These are phyloP conservation scores for Rhodotorula paludigena DNA, from an alignment of 768 basidiomycete species.

Conservation along the genomic window DNA sequence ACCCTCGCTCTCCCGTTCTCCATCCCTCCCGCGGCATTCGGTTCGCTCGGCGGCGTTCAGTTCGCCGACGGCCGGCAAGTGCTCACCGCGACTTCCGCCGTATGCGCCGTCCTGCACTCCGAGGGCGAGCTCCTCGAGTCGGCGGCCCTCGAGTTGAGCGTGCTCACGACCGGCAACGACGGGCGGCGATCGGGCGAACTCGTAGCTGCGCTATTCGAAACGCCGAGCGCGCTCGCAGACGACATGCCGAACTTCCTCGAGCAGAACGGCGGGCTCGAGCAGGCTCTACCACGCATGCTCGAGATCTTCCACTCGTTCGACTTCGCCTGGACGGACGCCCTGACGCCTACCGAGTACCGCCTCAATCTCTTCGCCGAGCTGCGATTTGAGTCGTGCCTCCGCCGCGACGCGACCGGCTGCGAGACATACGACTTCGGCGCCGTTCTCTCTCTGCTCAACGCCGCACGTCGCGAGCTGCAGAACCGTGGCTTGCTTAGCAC, in stretches of 20 bases:
- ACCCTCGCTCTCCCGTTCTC: constrained; percentile 66
- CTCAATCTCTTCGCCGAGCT: constrained; percentile 58
- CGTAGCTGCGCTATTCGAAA: constrained; percentile 72
- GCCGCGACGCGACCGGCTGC: constrained; percentile 66
- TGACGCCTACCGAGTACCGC: constrained; percentile 59
- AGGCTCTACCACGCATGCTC: constrained; percentile 76
- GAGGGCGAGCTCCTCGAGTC: constrained; percentile 81
- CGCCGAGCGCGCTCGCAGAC: constrained; percentile 48
- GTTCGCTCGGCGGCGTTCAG: constrained; percentile 57
- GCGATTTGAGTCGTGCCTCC: constrained; percentile 66
- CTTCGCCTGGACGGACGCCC: constrained; percentile 79
- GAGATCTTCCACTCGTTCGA: constrained; percentile 80
- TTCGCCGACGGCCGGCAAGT: constrained; percentile 69
- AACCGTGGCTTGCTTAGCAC: constrained; percentile 60
- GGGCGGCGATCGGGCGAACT: constrained; percentile 65
- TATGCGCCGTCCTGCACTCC: constrained; percentile 71
- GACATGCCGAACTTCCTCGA: constrained; percentile 54
- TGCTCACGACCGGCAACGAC: constrained; percentile 72
- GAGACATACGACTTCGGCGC: constrained; percentile 73
- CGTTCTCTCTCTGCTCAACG: constrained; percentile 63
- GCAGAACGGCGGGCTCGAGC: constrained; percentile 50
- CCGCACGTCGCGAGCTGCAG: constrained; percentile 61
- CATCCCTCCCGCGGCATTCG: constrained; percentile 53
- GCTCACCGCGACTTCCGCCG: constrained; percentile 55
- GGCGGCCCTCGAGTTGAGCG: constrained; percentile 79